These are phyloP conservation scores for Funneliformis caledonium DNA, from an alignment of 371 early-diverging fungal species.

Conservation along the genomic window DNA sequence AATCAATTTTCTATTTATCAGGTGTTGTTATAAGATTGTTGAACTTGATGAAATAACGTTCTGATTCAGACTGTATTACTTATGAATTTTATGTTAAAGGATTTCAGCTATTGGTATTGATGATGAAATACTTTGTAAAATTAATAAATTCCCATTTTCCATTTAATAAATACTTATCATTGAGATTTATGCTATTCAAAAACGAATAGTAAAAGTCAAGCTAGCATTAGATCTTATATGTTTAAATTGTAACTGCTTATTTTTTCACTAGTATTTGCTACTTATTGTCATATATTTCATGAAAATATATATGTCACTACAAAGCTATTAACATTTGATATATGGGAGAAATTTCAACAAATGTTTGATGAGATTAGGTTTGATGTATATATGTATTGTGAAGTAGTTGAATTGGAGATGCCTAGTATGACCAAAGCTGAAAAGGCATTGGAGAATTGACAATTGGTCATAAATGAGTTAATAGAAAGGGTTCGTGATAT, in stretches of 20 bases:
- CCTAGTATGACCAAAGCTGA: not conserved
- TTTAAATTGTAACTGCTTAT: not conserved
- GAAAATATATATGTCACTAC: not conserved
- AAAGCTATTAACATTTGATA: not conserved
- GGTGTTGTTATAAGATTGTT: not conserved
- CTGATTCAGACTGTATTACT: conserved; percentile 9
- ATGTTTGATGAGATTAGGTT: no score
- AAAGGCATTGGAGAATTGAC: not conserved
- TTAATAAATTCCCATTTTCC: conserved; percentile 31
- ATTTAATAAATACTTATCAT: no score
- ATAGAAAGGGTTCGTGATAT: not conserved
- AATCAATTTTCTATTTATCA: not conserved
- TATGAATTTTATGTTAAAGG: conserved; percentile 19
- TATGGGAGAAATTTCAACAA: not conserved
- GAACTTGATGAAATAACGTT: not conserved
- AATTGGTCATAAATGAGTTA: not conserved
- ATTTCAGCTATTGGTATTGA: conserved; percentile 1
- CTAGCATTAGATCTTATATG: not conserved
- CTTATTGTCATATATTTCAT: not conserved
- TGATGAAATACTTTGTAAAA: conserved; percentile 7
- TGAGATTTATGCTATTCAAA: conserved; percentile 7
- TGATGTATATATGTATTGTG: conserved; percentile 13
- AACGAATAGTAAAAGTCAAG: conserved; percentile 21
- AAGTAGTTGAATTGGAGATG: not conserved
- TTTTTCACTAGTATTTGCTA: conserved; percentile 1